phyloP scores from a whole-genome alignment of 2,329 filamentous ascomycete genomes.

The Phialophora macrospora region DNA sequence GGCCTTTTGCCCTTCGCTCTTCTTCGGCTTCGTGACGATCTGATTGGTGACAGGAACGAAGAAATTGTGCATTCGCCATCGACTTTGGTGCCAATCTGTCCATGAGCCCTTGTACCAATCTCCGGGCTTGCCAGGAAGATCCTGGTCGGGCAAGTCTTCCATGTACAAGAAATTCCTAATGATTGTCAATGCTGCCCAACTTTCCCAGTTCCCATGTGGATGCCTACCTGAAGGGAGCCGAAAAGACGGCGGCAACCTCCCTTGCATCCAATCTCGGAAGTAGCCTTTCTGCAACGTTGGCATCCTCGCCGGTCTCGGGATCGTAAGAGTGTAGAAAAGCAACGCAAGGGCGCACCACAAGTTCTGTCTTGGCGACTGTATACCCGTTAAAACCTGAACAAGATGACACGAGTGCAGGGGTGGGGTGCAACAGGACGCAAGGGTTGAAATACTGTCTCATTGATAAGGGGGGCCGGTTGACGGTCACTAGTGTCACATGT shows the following conservation, averaged over 20 bases:
- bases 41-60: conserved; percentile 79
- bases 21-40: conserved; percentile 65
- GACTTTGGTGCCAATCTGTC: conserved; percentile 75
- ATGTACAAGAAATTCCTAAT: conserved; percentile 71
- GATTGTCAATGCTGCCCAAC: not conserved
- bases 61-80: conserved; percentile 92
- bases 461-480: not conserved
- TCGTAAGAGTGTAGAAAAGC: conserved; percentile 73
- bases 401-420: not conserved
- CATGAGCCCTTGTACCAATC: conserved; percentile 86
- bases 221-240: conserved; percentile 69
- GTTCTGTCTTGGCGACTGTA: conserved; percentile 65
- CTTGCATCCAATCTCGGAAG: conserved; percentile 83
- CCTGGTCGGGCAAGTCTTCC: conserved; percentile 59
- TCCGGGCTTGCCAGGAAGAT: conserved; percentile 55
- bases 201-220: not conserved
- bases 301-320: conserved; percentile 48
- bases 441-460: not conserved
- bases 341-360: conserved; percentile 76
- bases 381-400: not conserved
- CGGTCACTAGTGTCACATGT: not conserved
- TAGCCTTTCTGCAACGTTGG: conserved; percentile 69
- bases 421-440: not conserved
- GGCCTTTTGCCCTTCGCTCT: conserved; percentile 50
- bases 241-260: conserved; percentile 93